Base-by-base conservation (phyloP, 306 rosid species). In the Cotoneaster glaucophyllus region DNA sequence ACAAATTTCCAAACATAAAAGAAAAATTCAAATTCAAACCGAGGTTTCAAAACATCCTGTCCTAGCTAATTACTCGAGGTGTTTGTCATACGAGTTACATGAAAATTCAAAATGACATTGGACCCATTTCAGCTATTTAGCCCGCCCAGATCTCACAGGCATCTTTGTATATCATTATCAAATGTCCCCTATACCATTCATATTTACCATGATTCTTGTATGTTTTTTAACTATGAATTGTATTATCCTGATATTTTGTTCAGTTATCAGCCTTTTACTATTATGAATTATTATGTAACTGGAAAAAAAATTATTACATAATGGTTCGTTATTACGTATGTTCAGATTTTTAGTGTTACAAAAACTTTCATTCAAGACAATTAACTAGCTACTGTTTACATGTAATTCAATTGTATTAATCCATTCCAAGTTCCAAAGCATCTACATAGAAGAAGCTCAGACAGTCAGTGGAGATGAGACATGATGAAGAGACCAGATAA, bases 401-500 rank as follows among this genome's bases (percentile, higher is more conserved):
- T 50, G 29, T 50, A 26, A 71, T 5, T 52, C 14, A n/a, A 54
- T 15, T 26, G 34, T 34, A 54, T 21, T 19, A 34, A 34, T 34
- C 9, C 39, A 34, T 34, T 34, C 39, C 45, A 52, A 21, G 39
- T 53, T 29, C 63, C 62, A 34, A 11, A 52, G 29, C 31, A 31
- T 69, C 34, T 50, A 71, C n/a, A 70, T 21, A 71, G 29, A 71
- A 71, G 64, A 70, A 29, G 54, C 74, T 53, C 10, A 6, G n/a
- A 31, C 34, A n/a, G 53, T 17, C 28, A 24, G n/a, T 9, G 17
- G 29, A 34, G 29, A 34, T 13, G 14, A 15, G 52, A 1, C 21
- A 17, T 29, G 32, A 31, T 57, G 14, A 53, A 71, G 4, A 70
- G 64, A 32, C 24, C 29, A 71, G 3, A 52, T 31, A 53, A 61